phyloP scores from a whole-genome alignment of 129 eudicot species.

The Deinandra increscens region DNA sequence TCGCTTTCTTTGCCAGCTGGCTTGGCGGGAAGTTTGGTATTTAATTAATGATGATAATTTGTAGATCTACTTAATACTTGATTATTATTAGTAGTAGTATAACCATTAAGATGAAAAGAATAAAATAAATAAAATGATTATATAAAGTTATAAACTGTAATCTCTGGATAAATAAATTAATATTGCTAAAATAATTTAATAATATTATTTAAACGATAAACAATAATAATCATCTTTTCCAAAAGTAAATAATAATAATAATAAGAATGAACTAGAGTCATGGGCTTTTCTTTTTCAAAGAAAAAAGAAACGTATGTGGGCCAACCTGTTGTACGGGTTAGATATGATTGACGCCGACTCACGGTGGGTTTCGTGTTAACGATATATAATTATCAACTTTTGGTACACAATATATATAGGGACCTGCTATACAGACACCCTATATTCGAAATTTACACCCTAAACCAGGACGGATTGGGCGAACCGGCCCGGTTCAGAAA shows the following conservation, averaged over 20 bases:
- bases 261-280: slow-evolving; percentile 1
- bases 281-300: too few species aligned
- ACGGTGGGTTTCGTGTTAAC: slow-evolving; percentile 8
- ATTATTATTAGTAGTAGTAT: background rate
- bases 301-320: too few species aligned
- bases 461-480: too few species aligned
- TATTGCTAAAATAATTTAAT: background rate
- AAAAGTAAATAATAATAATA: background rate
- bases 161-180: too few species aligned
- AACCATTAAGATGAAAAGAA: too few species aligned
- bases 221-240: background rate
- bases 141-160: too few species aligned
- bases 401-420: too few species aligned
- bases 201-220: background rate
- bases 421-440: too few species aligned
- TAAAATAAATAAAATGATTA: too few species aligned
- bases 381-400: too few species aligned
- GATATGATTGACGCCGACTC: slow-evolving; percentile 33
- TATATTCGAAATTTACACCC: too few species aligned
- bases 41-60: slow-evolving; percentile 17
- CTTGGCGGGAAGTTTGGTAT: slow-evolving; percentile 36
- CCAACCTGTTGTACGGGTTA: background rate
- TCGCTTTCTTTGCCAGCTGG: slow-evolving; percentile 20
- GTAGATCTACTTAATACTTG: background rate
- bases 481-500: too few species aligned